These are phyloP conservation scores for Atkinsonella hypoxylon DNA, from an alignment of 2,329 filamentous ascomycete genomes.

Conservation along the genomic window DNA sequence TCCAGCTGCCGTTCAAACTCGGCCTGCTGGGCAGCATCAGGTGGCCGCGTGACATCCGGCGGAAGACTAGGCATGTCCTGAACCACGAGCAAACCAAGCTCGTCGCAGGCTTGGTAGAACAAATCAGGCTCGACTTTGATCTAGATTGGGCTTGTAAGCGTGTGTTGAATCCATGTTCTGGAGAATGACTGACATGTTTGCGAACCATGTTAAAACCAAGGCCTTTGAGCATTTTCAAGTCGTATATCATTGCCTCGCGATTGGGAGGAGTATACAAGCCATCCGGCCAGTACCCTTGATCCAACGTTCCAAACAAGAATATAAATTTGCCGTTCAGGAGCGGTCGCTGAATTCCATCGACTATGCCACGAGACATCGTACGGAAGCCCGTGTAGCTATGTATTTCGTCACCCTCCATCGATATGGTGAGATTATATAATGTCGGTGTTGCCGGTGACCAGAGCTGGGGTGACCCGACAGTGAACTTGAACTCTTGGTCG, in stretches of 20 bases:
- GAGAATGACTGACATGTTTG: constrained; percentile 41
- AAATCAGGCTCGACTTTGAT: constrained; percentile 57
- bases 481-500: constrained; percentile 41
- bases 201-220: constrained; percentile 60
- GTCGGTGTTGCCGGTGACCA: constrained; percentile 54
- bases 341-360: constrained; percentile 48
- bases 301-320: constrained; percentile 56
- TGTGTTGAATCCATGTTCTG: neutral
- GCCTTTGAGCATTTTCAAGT: constrained; percentile 50
- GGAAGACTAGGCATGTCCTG: constrained; percentile 60
- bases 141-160: constrained; percentile 13
- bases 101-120: constrained; percentile 57
- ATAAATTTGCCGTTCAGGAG: constrained; percentile 57
- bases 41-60: constrained; percentile 18
- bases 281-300: constrained; percentile 63
- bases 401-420: constrained; percentile 37
- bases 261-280: constrained; percentile 55
- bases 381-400: constrained; percentile 59
- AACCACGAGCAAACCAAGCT: constrained; percentile 52
- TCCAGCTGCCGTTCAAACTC: constrained; percentile 56
- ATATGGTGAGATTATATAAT: constrained; percentile 52
- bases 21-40: constrained; percentile 38
- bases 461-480: constrained; percentile 39
- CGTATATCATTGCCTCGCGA: constrained; percentile 54
- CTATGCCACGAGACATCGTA: constrained; percentile 42